These are phyloP conservation scores for Cladophialophora yegresii DNA, from an alignment of 2,329 filamentous ascomycete genomes.

Conservation along the genomic window DNA sequence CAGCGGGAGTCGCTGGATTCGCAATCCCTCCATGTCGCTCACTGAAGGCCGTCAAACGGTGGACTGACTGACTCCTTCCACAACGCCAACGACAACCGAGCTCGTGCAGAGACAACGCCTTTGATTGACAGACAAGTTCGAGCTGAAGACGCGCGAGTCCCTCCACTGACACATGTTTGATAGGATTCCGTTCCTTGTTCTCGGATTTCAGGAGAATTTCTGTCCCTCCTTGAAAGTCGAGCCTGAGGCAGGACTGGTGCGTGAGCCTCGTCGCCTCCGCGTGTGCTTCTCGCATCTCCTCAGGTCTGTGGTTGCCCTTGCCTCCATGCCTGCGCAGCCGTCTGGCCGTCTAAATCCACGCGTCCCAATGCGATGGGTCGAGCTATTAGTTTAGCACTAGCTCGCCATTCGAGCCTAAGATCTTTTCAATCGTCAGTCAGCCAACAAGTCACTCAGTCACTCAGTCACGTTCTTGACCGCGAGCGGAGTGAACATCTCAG, in stretches of 20 bases:
- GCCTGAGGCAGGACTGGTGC: neutral
- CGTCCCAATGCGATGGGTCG: too few relatives aligned
- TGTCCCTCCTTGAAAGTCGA: neutral
- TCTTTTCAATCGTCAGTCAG: too few relatives aligned
- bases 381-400: too few relatives aligned
- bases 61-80: neutral
- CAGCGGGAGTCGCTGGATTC: neutral
- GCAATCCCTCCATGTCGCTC: neutral
- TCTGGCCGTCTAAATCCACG: neutral
- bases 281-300: neutral
- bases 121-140: conserved; percentile 3
- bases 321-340: too few relatives aligned
- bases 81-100: neutral
- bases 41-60: neutral
- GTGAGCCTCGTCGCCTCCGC: too few relatives aligned
- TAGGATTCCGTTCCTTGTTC: neutral
- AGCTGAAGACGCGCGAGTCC: neutral
- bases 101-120: neutral
- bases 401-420: too few relatives aligned
- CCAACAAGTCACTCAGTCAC: too few relatives aligned
- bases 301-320: neutral
- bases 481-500: too few relatives aligned
- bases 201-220: conserved; percentile 6
- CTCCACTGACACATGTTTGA: neutral
- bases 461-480: too few relatives aligned